Evolutionary conservation across 2,329 filamentous ascomycete genomes (phyloP).

Genomic region (Hysterium pulicare): DNA sequence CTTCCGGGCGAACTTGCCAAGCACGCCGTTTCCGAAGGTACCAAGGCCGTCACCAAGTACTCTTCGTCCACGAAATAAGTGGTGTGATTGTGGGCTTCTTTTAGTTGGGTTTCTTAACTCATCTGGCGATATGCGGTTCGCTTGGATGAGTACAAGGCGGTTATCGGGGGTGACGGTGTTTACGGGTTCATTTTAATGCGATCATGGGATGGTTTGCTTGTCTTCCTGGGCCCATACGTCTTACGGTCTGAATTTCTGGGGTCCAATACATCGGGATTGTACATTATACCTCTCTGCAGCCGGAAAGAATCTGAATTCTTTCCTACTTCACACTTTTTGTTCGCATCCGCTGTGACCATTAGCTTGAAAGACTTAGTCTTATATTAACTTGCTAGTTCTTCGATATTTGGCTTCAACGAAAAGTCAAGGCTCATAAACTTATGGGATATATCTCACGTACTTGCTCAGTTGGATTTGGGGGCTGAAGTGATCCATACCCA

Average conservation of each 20-base stretch:
- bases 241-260: conserved; percentile 35
- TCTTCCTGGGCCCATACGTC: conserved; percentile 34
- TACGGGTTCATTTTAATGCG: conserved; percentile 50
- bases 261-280: conserved; percentile 38
- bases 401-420: too few relatives aligned
- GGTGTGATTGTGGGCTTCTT: conserved; percentile 42
- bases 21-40: conserved; percentile 98
- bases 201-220: conserved; percentile 50
- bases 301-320: conserved; percentile 40
- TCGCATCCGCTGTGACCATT: too few relatives aligned
- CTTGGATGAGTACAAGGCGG: conserved; percentile 31
- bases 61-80: conserved; percentile 98
- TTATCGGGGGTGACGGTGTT: conserved; percentile 40
- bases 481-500: too few relatives aligned
- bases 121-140: conserved; percentile 47
- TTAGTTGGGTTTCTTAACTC: conserved; percentile 52
- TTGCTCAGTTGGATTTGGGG: too few relatives aligned
- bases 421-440: too few relatives aligned
- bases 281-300: conserved; percentile 42
- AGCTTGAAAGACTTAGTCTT: too few relatives aligned
- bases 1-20: conserved; percentile 98
- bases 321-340: too few relatives aligned
- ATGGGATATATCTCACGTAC: too few relatives aligned
- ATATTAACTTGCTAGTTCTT: too few relatives aligned
- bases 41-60: conserved; percentile 99